Evolutionary conservation across 108 stramenopile species (phyloP).

Genomic region (Discostella pseudostelligera): DNA sequence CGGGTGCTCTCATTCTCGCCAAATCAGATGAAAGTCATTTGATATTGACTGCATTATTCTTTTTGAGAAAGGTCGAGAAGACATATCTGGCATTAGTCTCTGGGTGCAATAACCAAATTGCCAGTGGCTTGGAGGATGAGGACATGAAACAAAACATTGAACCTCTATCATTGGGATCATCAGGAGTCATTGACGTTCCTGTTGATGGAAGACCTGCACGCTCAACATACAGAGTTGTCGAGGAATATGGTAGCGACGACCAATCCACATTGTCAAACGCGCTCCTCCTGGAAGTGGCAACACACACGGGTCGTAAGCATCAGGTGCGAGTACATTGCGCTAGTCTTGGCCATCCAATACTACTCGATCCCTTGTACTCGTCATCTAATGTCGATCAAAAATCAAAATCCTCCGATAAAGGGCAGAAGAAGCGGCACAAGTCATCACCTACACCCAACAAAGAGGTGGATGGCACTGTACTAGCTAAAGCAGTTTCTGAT

Average conservation of each 20-base stretch:
- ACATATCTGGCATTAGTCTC: conserved; percentile 60
- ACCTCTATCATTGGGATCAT: neutral
- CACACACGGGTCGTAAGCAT: conserved; percentile 76
- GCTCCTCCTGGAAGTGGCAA: conserved; percentile 52
- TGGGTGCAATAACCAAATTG: neutral
- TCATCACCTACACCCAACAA: neutral
- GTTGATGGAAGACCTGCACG: conserved; percentile 56
- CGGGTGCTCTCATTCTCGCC: conserved; percentile 65
- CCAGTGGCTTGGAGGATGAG: neutral
- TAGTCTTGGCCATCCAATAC: conserved; percentile 49
- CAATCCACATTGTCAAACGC: conserved; percentile 16
- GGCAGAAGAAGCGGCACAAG: neutral
- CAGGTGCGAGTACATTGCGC: conserved; percentile 79
- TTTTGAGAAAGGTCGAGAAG: conserved; percentile 55
- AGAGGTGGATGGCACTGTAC: neutral
- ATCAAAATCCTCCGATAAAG: conserved; percentile 6
- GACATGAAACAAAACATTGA: neutral
- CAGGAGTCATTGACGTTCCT: conserved; percentile 44
- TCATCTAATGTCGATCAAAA: neutral
- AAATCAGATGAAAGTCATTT: conserved; percentile 70
- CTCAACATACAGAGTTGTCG: conserved; percentile 45
- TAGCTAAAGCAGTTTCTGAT: conserved; percentile 7
- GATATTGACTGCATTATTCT: conserved; percentile 63
- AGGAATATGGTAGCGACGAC: conserved; percentile 3
- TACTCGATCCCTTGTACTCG: conserved; percentile 57